Conservation (phyloP, 2,329 filamentous ascomycete species). For the Escovopsis sp. region DNA sequence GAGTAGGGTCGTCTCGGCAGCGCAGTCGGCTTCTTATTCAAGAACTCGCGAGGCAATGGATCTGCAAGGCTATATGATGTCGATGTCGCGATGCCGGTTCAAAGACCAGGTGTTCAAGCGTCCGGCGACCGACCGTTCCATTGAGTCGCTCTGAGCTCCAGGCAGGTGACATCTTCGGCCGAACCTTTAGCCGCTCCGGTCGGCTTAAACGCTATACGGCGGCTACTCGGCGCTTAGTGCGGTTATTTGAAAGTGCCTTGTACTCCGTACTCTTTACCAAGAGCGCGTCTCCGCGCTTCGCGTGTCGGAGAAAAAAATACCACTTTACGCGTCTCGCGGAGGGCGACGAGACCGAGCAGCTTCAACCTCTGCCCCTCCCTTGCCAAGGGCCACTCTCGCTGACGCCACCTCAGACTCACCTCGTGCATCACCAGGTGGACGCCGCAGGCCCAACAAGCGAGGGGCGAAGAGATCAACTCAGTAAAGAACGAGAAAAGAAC, state of each 20-base stretch:
- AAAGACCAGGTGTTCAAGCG: conserved; percentile 8
- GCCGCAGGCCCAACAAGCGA: background rate
- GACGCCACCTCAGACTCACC: no score
- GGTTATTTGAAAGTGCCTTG: no score
- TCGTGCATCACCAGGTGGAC: background rate
- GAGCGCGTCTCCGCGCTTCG: background rate
- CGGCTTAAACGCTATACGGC: conserved; percentile 8
- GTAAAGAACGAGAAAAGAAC: conserved; percentile 6
- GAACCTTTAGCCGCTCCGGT: conserved; percentile 18
- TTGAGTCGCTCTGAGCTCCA: conserved; percentile 15
- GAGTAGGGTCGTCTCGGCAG: background rate
- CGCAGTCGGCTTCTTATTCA: conserved; percentile 1
- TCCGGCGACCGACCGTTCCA: no score
- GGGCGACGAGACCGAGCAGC: conserved; percentile 11
- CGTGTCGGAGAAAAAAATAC: conserved; percentile 8
- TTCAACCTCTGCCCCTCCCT: conserved; percentile 11
- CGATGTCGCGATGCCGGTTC: no score
- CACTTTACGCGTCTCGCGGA: conserved; percentile 26
- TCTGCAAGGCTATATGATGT: background rate
- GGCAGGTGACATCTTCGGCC: conserved; percentile 9
- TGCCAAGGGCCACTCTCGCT: conserved; percentile 7
- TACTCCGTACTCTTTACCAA: background rate
- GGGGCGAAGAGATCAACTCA: background rate
- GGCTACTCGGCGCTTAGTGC: background rate
- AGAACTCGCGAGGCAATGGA: background rate